Conservation (phyloP, 1,139 yeast genomes). For the Scheffersomyces quercinus region DNA sequence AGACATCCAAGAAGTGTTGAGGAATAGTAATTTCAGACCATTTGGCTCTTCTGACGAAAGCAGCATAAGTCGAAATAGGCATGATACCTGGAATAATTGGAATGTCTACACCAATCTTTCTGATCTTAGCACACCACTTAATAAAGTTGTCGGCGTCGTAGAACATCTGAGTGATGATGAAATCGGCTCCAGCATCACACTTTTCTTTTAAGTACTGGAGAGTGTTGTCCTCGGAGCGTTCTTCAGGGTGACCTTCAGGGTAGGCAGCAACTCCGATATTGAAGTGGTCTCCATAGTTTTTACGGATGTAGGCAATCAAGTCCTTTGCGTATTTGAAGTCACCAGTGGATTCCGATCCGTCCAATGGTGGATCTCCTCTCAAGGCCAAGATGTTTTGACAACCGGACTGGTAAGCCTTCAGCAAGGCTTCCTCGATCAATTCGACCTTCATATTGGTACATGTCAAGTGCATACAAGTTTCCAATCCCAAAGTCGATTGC, state of each 20-base stretch:
- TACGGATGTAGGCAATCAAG: slow-evolving; percentile 54
- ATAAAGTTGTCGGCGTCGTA: slow-evolving; percentile 88
- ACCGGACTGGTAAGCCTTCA: slow-evolving; percentile 85
- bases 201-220: slow-evolving; percentile 77
- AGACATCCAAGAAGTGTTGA: slow-evolving; percentile 61
- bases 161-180: slow-evolving; percentile 88
- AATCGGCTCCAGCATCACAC: slow-evolving; percentile 90
- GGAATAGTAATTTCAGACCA: slow-evolving; percentile 92
- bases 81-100: slow-evolving; percentile 97
- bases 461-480: slow-evolving; percentile 97
- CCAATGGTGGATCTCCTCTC: slow-evolving; percentile 78
- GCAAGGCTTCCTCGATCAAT: slow-evolving; percentile 81
- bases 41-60: slow-evolving; percentile 87
- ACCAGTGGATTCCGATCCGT: slow-evolving; percentile 65
- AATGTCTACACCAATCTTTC: slow-evolving; percentile 72
- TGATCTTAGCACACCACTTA: slow-evolving; percentile 72
- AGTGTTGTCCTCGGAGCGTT: slow-evolving; percentile 55
- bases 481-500: slow-evolving; percentile 89
- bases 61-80: slow-evolving; percentile 95
- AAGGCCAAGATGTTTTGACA: slow-evolving; percentile 90
- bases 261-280: slow-evolving; percentile 77
- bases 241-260: slow-evolving; percentile 84
- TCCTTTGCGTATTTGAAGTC: slow-evolving; percentile 76
- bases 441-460: slow-evolving; percentile 92
- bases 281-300: slow-evolving; percentile 61